These are phyloP conservation scores for Aspergillus aculeatus DNA, from an alignment of 2,329 filamentous ascomycete genomes.

Conservation along the genomic window DNA sequence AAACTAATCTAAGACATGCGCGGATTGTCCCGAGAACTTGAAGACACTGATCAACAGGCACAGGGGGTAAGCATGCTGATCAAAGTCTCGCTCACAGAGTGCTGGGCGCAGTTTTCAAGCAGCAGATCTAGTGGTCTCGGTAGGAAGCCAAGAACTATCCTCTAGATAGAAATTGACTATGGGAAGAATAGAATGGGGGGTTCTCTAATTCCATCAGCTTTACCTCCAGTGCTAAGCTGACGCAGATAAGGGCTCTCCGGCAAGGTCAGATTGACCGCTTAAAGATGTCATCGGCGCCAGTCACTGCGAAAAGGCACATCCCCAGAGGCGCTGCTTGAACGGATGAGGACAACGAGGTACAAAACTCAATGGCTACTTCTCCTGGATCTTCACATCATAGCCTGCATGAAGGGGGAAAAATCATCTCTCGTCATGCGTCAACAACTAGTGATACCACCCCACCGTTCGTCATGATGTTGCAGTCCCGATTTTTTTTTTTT, in stretches of 20 bases:
- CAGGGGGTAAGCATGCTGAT: not conserved
- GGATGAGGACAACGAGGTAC: not conserved
- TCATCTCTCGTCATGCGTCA: not conserved
- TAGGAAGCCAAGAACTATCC: not conserved
- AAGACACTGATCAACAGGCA: not conserved
- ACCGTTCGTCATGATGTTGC: slow-evolving; percentile 20
- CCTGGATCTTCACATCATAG: not conserved
- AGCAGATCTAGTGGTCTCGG: not conserved
- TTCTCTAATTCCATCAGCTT: no score
- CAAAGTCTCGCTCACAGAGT: not conserved
- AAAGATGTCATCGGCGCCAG: not conserved
- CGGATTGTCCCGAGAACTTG: not conserved
- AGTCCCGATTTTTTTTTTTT: slow-evolving; percentile 2
- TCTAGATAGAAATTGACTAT: not conserved
- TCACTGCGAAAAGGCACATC: not conserved
- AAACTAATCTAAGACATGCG: not conserved
- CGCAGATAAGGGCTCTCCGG: not conserved
- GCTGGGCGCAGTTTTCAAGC: not conserved
- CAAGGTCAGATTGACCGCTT: not conserved
- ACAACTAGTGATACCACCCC: slow-evolving; percentile 4
- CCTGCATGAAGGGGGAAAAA: not conserved
- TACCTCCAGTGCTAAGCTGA: not conserved
- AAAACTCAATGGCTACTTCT: not conserved
- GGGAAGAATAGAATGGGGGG: no score
- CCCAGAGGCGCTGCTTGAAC: not conserved